A percentile compares a stretch with the other conserved stretches of the same genome.
phyloP scores from a whole-genome alignment of 345 rosid genomes.

The Citrus inodora region DNA sequence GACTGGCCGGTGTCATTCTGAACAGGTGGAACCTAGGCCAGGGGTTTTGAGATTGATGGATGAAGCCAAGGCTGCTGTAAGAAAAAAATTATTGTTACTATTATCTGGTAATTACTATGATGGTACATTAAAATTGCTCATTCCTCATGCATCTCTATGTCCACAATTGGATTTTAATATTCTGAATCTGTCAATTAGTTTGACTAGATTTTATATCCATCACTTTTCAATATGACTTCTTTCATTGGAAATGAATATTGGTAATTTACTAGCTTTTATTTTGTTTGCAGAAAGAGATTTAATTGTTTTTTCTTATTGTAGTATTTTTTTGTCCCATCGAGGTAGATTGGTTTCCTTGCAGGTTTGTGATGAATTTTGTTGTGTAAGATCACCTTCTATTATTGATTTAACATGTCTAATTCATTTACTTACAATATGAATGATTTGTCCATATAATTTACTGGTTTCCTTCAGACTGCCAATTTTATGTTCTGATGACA shows the following conservation, averaged over 20 bases:
- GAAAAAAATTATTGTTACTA: neutral
- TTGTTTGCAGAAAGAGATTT: neutral
- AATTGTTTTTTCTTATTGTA: neutral
- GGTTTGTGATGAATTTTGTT: conserved; percentile 34
- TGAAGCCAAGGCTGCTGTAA: conserved; percentile 89
- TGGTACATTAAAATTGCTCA: neutral
- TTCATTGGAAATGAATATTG: neutral
- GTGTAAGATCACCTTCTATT: conserved; percentile 4
- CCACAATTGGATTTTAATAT: neutral
- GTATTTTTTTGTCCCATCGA: neutral
- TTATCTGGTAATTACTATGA: neutral
- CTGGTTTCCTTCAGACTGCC: neutral
- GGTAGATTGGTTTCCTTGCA: no score
- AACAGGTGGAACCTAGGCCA: conserved; percentile 86
- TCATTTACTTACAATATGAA: neutral
- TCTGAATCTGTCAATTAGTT: neutral
- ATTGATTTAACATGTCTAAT: neutral
- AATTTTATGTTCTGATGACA: neutral
- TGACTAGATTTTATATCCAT: neutral
- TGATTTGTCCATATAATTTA: neutral
- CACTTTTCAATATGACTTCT: neutral
- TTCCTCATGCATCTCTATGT: neutral
- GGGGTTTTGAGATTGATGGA: conserved; percentile 93
- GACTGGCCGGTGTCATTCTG: conserved; percentile 10
- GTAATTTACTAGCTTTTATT: neutral